These are phyloP conservation scores for Geranium rotundifolium DNA, from an alignment of 345 rosid genomes.

Conservation along the genomic window DNA sequence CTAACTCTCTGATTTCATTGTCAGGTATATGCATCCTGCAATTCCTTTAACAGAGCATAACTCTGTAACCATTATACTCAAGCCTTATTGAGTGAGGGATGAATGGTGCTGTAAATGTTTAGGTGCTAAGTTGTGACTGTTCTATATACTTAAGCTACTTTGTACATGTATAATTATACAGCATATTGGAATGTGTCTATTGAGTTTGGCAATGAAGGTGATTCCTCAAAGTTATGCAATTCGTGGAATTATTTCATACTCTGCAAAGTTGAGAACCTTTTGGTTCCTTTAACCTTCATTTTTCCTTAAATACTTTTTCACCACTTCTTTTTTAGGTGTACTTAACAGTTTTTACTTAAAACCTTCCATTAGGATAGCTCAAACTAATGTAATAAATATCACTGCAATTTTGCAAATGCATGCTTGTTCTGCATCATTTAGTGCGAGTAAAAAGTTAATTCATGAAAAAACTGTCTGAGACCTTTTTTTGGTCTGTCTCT, in stretches of 20 bases:
- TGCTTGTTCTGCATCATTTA: neutral
- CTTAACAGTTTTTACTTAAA: no score
- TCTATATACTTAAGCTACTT: neutral
- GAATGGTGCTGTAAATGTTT: neutral
- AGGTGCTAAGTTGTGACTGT: neutral
- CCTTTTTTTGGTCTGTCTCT: neutral
- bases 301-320: no score
- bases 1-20: neutral
- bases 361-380: neutral
- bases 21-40: neutral
- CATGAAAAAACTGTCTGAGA: neutral
- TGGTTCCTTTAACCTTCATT: no score
- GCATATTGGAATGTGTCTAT: neutral
- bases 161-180: no score
- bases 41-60: neutral
- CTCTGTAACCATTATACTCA: neutral
- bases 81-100: neutral
- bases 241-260: neutral
- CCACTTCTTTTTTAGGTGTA: no score
- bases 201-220: neutral
- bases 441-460: neutral
- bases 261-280: neutral
- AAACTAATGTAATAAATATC: neutral
- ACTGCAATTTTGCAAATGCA: conserved; percentile 1
- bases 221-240: neutral